Conservation (phyloP, 495 filamentous ascomycete genomes). For the Lasiosphaeria miniovina region DNA sequence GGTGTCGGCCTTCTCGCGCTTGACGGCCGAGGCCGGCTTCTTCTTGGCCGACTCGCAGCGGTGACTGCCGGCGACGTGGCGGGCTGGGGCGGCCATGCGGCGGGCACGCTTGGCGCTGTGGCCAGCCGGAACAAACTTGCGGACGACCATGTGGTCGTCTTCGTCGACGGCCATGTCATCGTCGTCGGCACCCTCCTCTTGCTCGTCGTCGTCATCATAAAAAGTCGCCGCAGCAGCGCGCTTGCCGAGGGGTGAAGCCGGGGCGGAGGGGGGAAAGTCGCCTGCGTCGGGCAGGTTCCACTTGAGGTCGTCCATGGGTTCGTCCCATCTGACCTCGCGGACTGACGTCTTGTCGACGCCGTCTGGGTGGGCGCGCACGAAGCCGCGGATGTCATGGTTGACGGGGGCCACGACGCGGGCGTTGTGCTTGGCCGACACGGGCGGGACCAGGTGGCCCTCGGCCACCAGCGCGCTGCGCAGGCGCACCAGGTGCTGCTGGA, state of each 20-base stretch:
- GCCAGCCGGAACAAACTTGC: too few relatives aligned
- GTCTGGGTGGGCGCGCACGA: slow-evolving; percentile 22
- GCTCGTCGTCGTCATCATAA: too few relatives aligned
- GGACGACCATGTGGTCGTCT: too few relatives aligned
- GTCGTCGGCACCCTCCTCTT: too few relatives aligned
- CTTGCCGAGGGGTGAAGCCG: neutral
- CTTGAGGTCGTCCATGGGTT: slow-evolving; percentile 27
- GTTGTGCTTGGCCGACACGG: slow-evolving; percentile 21
- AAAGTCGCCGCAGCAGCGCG: neutral
- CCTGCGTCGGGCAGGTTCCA: slow-evolving; percentile 22
- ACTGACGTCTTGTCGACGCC: slow-evolving; percentile 9
- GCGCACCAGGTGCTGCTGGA: slow-evolving; percentile 31
- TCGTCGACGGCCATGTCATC: too few relatives aligned
- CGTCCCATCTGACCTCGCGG: slow-evolving; percentile 26
- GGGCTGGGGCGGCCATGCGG: too few relatives aligned
- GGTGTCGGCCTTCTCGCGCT: too few relatives aligned
- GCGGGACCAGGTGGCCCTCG: slow-evolving; percentile 38
- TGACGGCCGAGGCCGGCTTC: too few relatives aligned
- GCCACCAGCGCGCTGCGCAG: slow-evolving; percentile 24
- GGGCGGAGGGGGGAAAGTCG: slow-evolving; percentile 4
- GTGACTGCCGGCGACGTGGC: too few relatives aligned
- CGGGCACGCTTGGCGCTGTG: too few relatives aligned
- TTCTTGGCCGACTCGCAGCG: too few relatives aligned
- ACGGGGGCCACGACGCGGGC: neutral
- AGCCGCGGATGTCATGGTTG: slow-evolving; percentile 29